Base-by-base conservation (phyloP, 805 yeast species). In the Kuraishia cidri region DNA sequence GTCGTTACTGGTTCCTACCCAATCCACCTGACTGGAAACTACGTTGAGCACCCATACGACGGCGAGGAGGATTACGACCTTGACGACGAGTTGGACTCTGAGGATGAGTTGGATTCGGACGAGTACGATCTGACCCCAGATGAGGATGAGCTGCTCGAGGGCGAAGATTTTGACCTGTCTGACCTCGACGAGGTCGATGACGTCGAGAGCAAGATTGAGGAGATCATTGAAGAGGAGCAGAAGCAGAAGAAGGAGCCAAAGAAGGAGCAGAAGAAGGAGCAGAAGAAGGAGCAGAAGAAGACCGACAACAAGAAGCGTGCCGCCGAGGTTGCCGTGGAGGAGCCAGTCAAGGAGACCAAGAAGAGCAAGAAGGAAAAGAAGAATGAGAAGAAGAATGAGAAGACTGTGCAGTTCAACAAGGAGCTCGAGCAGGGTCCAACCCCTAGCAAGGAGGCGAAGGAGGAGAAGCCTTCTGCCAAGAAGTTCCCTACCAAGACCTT, bases 1-100 rank as follows among this genome's bases (percentile, higher is more conserved):
- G 94, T 86, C 52, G 97, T 84, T 37, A 82, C 95, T 40, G 98
- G 98, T 54, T 86, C 97, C 18, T 90, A 87, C 68, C 82, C 94
- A 44, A 70, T 92, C 44, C 94, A 90, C 59, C 66, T 92, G 48
- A 69, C 84, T 46, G 99, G 99, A 68, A 90, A 92, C 79, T 87
- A 80, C 64, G 80, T 92, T 53, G 94, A 84, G 60, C 96, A 88
- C 62, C 97, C 97, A 58, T 85, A 77, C 50, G 95, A 88, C 52
- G 75, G 66, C 27, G 80, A 73, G 34, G 73, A 66, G 37, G 75
- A 66, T 32, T 64, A 60, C 24, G 69, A 65, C 37, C 72, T 67
- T 29, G 66, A 56, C 33, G 66, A 56, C 35, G 72, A 64, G 33
- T 55, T 46, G 40, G 71, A 66, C 31, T 21, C 26, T 27, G 73